Evolutionary conservation across 306 rosid species (phyloP), one percentile per base, ranked within the genome.

Genomic region (Sphenostylis stenocarpa): DNA sequence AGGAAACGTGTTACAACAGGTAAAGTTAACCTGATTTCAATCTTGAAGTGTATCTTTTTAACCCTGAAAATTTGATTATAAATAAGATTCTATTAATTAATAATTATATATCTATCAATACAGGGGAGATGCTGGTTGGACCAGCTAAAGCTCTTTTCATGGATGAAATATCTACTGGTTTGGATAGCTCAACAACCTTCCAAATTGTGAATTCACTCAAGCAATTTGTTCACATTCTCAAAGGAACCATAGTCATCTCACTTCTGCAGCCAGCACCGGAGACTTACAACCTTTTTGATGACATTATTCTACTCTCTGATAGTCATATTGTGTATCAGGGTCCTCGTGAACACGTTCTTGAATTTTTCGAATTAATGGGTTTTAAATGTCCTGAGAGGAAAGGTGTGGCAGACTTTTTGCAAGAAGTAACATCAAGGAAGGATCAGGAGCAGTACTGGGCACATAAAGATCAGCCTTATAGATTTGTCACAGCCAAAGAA

Each of bases 91-190:
- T 2, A 26, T 26, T 26, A 26, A 26, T 2, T 26, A 26, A 79
- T 63, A 49, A 52, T 23, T 20, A 53, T 69, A 12, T 57, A 45
- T 64, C n/a, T 53, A 48, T 47, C 1, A 44, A 47, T 38, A 43
- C 36, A 89, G 93, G 93, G 68, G 93, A 89, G 73, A 89, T 89
- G 93, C 19, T 89, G 55, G 93, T 89, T 57, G 93, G 93, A 69
- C 93, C 93, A 10, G 43, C 85, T 6, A 89, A 82, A 70, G 90
- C 87, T 28, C 57, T 89, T 31, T 84, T 89, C 76, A 89, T 89
- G 93, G 93, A 89, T 53, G 89, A 89, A 78, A 86, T 89, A 77
- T 89, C 93, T 0, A 89, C 93, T 49, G 93, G 93, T 29, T 76
- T 89, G 86, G 93, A 89, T 38, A 89, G 93, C 76, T 89, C 93